Percentiles rank a stretch among this genome's conserved stretches.
phyloP scores from a whole-genome alignment of 495 filamentous ascomycete genomes.

The Cenococcum geophilum region DNA sequence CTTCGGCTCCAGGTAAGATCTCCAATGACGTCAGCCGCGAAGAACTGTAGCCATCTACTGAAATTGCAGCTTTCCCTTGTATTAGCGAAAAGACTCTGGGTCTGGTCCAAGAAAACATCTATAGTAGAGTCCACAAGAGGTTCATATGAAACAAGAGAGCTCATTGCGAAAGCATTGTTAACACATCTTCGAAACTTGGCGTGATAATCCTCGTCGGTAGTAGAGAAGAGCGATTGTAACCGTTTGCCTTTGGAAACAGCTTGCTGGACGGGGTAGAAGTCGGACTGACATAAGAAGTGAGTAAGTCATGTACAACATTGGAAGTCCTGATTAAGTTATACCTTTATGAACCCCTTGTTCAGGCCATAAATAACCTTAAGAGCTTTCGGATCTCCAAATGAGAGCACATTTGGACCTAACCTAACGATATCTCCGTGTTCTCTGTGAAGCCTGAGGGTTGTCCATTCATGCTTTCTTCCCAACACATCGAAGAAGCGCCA shows the following conservation, averaged over 20 bases:
- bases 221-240: conserved; percentile 70
- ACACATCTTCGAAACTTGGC: conserved; percentile 61
- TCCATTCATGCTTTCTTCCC: conserved; percentile 54
- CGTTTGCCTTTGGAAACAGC: conserved; percentile 57
- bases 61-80: conserved; percentile 55
- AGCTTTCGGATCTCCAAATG: conserved; percentile 60
- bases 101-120: conserved; percentile 56
- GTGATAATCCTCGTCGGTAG: conserved; percentile 68
- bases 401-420: conserved; percentile 60
- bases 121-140: conserved; percentile 65
- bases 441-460: conserved; percentile 59
- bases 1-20: conserved; percentile 42
- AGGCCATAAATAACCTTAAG: conserved; percentile 72
- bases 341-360: conserved; percentile 77
- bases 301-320: conserved; percentile 9
- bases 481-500: conserved; percentile 66
- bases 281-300: conserved; percentile 45
- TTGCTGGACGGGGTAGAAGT: conserved; percentile 65
- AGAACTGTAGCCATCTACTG: conserved; percentile 68
- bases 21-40: conserved; percentile 70
- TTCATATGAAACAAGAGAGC: conserved; percentile 63
- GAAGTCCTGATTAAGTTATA: conserved; percentile 30
- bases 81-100: conserved; percentile 52
- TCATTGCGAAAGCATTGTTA: conserved; percentile 70
- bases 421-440: conserved; percentile 68